Base-by-base conservation (phyloP, 768 basidiomycete genomes). In the Podaxis sp. region DNA sequence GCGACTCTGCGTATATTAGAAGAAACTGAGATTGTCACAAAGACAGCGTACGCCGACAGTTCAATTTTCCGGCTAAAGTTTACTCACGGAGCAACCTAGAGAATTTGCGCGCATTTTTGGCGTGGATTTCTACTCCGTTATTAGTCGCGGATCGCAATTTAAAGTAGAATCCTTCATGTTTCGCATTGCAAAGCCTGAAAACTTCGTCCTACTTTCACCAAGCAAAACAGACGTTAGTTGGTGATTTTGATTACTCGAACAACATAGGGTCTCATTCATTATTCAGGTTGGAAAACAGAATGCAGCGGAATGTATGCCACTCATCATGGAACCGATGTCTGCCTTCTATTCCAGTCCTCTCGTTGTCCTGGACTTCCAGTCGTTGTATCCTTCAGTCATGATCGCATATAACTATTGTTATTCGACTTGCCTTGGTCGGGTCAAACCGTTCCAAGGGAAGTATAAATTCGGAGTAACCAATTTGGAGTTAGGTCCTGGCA, bases 101-200 rank as follows among this genome's bases (percentile, higher is more conserved):
- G 97, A 99, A 73, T 98, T 98, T 69, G 96, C 97, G 43, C 87
- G 97, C 9, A 93, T 98, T 5, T 98, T 97, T 66, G 96, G 97
- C 0, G 89, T 99, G 49, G 97, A 99, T 74, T 98, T 98, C 72
- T 93, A 89, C 70, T 97, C 95, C 3, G 96, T 98, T 36, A 85
- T 97, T 65, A 94, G 86, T 64, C 86, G 97, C 36, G 97, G 97
- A 0, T 97, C 95, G 0, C 97, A 99, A 69, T 98, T 94, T 80
- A 99, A 98, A 76, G 97, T 98, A 27, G 97, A 99, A 76, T 95
- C 95, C 0, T 96, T 99, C 77, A 90, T 99, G 90, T 96, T 97
- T 73, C 88, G 96, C 19, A 94, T 98, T 53, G 92, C 93, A 17
- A 98, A 98, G 73, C 95, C 97, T 0, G 97, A 98, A 72, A 91